phyloP scores from a whole-genome alignment of 2,329 filamentous ascomycete species.

The Penicillium frequentans region DNA sequence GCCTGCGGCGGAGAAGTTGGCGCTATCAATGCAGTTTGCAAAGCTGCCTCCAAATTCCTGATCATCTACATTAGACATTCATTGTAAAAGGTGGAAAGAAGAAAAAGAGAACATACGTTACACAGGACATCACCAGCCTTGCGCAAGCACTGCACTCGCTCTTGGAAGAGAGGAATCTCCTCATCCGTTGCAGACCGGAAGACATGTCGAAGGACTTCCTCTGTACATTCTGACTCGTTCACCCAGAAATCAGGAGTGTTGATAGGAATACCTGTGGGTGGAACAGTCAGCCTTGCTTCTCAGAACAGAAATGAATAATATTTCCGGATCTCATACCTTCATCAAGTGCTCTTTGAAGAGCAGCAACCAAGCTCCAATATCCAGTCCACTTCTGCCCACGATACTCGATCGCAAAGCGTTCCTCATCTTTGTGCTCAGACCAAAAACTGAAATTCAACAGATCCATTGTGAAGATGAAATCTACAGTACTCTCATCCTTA shows the following conservation, averaged over 20 bases:
- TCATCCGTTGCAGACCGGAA: slow-evolving; percentile 87
- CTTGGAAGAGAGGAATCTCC: slow-evolving; percentile 77
- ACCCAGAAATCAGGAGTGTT: slow-evolving; percentile 87
- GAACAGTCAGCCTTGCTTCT: not conserved
- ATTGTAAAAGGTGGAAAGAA: not conserved
- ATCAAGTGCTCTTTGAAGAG: slow-evolving; percentile 81
- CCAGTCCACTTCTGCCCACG: slow-evolving; percentile 81
- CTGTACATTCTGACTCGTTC: slow-evolving; percentile 70
- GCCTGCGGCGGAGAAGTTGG: slow-evolving; percentile 74
- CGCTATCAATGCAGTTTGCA: slow-evolving; percentile 69
- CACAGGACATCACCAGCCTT: slow-evolving; percentile 81
- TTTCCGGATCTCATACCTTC: slow-evolving; percentile 58
- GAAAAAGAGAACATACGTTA: slow-evolving; percentile 54
- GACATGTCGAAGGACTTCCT: slow-evolving; percentile 71
- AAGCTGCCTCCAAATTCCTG: slow-evolving; percentile 77
- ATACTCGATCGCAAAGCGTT: slow-evolving; percentile 82
- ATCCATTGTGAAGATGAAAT: slow-evolving; percentile 98
- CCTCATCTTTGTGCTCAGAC: slow-evolving; percentile 69
- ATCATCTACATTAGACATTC: slow-evolving; percentile 3
- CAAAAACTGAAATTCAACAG: slow-evolving; percentile 96
- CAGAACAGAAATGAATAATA: not conserved
- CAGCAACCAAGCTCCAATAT: slow-evolving; percentile 91
- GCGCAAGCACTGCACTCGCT: slow-evolving; percentile 75
- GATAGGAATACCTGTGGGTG: slow-evolving; percentile 70
- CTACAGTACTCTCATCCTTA: slow-evolving; percentile 75